Base-by-base conservation (phyloP, 805 yeast species). In the Barnettozyma vustinii region DNA sequence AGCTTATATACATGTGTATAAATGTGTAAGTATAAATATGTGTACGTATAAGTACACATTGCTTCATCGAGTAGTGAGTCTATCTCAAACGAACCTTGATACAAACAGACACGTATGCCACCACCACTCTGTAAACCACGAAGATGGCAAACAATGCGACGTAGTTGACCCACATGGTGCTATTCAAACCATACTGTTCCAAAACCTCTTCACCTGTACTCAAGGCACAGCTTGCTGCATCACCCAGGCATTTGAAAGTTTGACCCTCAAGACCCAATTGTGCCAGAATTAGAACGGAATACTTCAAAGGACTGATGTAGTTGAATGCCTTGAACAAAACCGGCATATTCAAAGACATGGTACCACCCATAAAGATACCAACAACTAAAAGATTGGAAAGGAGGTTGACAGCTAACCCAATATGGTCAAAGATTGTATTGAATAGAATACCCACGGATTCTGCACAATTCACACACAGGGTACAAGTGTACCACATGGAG, bases 371-470 rank as follows among this genome's bases (percentile, higher is more conserved):
- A 54, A 84, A 77, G 10, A 84, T 78, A 13, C 90, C 91, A 42
- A 86, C 68, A 4, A 85, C 77, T 46, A 84, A 67, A 32, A 84
- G 61, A 13, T 79, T 74, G 0, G 90, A 76, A 37, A 87, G 77
- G 5, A 86, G 66, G 60, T 84, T 86, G 18, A 86, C 79, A 1
- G 91, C 92, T 56, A 87, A 76, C 0, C 95, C 96, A 33, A 86
- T 76, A 58, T 87, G 89, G 42, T 73, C 68, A 57, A 87, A 81
- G 0, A 83, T 59, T 9, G 89, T 80, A 59, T 85, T 85, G 54
- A 87, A 83, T 43, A 84, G 71, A 2, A 87, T 83, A 1, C 96
- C 96, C 33, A 87, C 69, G 1, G 91, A 83, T 60, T 87, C 96
- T 30, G 96, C 96, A 52, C 87, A 79, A 52, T 83, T 81, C n/a